Evolutionary conservation across 2,329 filamentous ascomycete species (phyloP), one percentile per base, ranked within the genome.

Genomic region (Monilinia laxa): DNA sequence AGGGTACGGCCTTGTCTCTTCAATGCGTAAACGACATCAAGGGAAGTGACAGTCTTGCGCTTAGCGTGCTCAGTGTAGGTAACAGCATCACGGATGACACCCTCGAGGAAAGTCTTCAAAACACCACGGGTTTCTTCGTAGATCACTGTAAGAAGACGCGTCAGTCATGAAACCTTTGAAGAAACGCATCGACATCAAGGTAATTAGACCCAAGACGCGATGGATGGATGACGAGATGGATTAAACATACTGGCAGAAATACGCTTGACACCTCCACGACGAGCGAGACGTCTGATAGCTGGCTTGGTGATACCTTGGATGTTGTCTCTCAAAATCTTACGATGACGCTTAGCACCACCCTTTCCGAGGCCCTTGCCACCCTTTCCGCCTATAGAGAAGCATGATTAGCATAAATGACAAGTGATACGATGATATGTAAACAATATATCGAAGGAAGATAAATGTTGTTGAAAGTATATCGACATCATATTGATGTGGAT

Each of bases 181-280:
- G 74, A 6, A 7, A 23, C 4, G 0, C 31, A 49, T 23, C 4
- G 7, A 18, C 57, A 35, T 35, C 42, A 3, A 10, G 20, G 42
- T 18, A 42, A 18, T 86, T 89, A 70, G 82, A 84, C 76, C 85
- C 85, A 79, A 88, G 86, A 77, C 85, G 81, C 83, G 87, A 88
- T 76, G 87, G 87, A 78, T 35, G 54, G 65, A 57, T 18, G 18
- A 3, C 2, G 2, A n/a, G 45, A n/a, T 1, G 20, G 45, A 67
- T 62, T 18, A 51, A 62, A 72, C 71, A 80, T 87, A 91, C 89
- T 96, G 80, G 93, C 93, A 78, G 93, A 97, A 78, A 97, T 97
- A 96, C 93, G 93, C 92, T 97, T 97, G 87, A 97, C 93, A 93
- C 93, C 93, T 82, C 93, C 93, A 95, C 93, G 93, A 84, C 93